Conservation (phyloP, 2,329 filamentous ascomycete species). For the Ceratocystis papillata region DNA sequence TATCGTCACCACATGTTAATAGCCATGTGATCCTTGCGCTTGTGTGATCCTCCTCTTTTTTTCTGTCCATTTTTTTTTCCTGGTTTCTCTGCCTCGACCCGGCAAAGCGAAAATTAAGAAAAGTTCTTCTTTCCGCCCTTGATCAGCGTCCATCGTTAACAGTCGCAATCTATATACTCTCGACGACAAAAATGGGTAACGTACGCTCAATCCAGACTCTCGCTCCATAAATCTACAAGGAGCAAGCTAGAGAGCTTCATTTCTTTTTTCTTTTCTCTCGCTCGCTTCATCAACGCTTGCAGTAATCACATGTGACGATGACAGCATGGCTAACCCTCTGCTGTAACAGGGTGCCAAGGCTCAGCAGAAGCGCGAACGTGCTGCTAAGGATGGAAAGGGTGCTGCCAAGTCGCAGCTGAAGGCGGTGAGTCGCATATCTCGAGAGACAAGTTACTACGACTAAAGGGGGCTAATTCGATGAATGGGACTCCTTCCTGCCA, state of each 20-base stretch:
- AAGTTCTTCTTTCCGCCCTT: neutral
- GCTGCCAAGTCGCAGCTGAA: conserved; percentile 58
- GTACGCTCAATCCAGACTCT: conserved; percentile 23
- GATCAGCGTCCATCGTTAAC: neutral
- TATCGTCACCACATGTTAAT: neutral
- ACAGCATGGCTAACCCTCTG: neutral
- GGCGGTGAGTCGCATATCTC: conserved; percentile 39
- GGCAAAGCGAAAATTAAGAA: neutral
- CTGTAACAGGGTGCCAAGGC: conserved; percentile 50
- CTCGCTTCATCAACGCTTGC: conserved; percentile 19
- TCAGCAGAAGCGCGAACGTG: conserved; percentile 62
- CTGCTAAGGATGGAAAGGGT: conserved; percentile 49
- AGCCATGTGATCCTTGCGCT: neutral
- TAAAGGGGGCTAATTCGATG: neutral
- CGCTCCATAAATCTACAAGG: neutral
- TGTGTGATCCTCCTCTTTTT: neutral
- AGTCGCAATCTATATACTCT: neutral
- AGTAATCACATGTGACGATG: neutral
- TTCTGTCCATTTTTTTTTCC: conserved; percentile 5
- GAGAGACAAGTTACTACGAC: neutral
- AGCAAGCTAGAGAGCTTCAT: neutral
- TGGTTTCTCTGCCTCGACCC: neutral
- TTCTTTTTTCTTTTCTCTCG: neutral
- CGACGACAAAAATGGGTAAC: conserved; percentile 25
- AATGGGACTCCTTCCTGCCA: neutral